phyloP scores from a whole-genome alignment of 2,329 filamentous ascomycete species.

The Monascus ruber region DNA sequence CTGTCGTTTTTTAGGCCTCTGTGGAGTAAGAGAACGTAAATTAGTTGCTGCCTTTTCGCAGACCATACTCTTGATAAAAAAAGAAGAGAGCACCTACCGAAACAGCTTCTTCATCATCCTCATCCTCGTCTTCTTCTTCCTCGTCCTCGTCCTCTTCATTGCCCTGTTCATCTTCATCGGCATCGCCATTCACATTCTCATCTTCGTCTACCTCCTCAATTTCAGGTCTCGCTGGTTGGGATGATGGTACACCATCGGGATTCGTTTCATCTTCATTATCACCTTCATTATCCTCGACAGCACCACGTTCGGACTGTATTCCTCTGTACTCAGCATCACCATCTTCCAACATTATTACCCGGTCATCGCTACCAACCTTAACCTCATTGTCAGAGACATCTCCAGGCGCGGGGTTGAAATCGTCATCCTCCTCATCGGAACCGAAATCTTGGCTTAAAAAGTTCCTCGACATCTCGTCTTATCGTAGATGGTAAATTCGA shows the following conservation, averaged over 20 bases:
- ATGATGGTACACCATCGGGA: slow-evolving; percentile 31
- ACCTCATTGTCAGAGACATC: slow-evolving; percentile 63
- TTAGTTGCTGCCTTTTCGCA: not conserved
- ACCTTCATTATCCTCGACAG: slow-evolving; percentile 35
- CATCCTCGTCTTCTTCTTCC: slow-evolving; percentile 42
- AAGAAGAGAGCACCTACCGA: slow-evolving; percentile 24
- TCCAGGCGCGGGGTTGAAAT: slow-evolving; percentile 75
- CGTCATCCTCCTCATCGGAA: slow-evolving; percentile 63
- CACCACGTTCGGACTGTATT: slow-evolving; percentile 12
- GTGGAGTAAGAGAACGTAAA: slow-evolving; percentile 5
- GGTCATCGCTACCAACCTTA: slow-evolving; percentile 19
- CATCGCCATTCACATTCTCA: slow-evolving; percentile 31
- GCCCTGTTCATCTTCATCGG: slow-evolving; percentile 40
- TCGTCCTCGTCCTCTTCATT: slow-evolving; percentile 34
- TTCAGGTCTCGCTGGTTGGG: slow-evolving; percentile 32
- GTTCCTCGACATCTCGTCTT: slow-evolving; percentile 27
- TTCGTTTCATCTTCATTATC: slow-evolving; percentile 33
- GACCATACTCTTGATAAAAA: not conserved
- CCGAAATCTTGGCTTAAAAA: slow-evolving; percentile 42
- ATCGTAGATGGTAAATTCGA: not conserved
- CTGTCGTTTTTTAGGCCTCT: slow-evolving; percentile 66
- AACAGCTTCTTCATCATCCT: slow-evolving; percentile 50
- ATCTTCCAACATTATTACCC: slow-evolving; percentile 5
- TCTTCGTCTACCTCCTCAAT: slow-evolving; percentile 26
- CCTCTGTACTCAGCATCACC: slow-evolving; percentile 8